Conservation (phyloP, 176 grass and related monocot species). For the Typha latifolia region DNA sequence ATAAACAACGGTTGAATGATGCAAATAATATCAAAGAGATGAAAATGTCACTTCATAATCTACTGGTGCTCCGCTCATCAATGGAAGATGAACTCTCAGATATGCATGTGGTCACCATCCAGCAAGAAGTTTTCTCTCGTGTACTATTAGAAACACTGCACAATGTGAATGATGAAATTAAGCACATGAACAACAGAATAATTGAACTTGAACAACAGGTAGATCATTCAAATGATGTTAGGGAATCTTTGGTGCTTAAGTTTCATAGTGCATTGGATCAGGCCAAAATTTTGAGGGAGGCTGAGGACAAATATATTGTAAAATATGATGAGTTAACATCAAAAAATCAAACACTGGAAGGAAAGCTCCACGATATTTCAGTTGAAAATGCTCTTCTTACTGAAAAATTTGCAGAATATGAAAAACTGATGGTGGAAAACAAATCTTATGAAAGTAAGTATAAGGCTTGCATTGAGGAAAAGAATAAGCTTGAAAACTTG, state of each 20-base stretch:
- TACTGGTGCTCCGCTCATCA: slow-evolving; percentile 14
- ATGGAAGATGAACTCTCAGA: slow-evolving; percentile 60
- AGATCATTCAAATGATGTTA: slow-evolving; percentile 43
- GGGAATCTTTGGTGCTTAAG: slow-evolving; percentile 43
- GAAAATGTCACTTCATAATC: slow-evolving; percentile 8
- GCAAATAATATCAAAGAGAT: slow-evolving; percentile 19
- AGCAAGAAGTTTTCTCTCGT: slow-evolving; percentile 71
- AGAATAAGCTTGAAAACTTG: slow-evolving; percentile 45
- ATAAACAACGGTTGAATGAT: neutral
- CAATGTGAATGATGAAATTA: slow-evolving; percentile 46
- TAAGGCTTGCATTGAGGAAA: slow-evolving; percentile 57
- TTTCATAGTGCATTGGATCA: slow-evolving; percentile 50
- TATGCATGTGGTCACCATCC: slow-evolving; percentile 40
- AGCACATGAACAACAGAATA: slow-evolving; percentile 38
- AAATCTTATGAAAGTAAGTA: slow-evolving; percentile 44
- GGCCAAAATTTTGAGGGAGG: slow-evolving; percentile 54
- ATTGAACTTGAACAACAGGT: slow-evolving; percentile 57
- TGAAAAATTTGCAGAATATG: slow-evolving; percentile 37
- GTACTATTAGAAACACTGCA: slow-evolving; percentile 50
- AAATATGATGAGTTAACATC: slow-evolving; percentile 66
- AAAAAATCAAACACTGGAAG: slow-evolving; percentile 80
- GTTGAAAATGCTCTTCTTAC: slow-evolving; percentile 41
- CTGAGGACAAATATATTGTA: slow-evolving; percentile 45
- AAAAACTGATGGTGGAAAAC: slow-evolving; percentile 39
- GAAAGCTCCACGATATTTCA: slow-evolving; percentile 62